Conservation (phyloP, 768 basidiomycete species). For the Gymnopilus dilepis region DNA sequence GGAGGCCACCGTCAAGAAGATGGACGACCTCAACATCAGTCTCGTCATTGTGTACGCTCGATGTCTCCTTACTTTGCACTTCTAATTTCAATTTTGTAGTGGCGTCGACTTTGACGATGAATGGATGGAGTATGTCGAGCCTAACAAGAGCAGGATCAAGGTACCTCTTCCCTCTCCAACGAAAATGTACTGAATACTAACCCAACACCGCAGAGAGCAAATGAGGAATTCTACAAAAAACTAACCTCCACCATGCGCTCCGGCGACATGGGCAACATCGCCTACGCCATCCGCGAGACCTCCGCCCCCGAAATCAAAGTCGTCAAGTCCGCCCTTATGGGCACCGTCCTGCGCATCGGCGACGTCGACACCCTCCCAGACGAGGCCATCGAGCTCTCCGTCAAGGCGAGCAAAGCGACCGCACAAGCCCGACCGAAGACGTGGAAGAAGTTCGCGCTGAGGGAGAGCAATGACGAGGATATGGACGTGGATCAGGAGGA, state of each 20-base stretch:
- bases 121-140: constrained; percentile 62
- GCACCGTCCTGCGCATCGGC: constrained; percentile 78
- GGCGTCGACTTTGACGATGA: constrained; percentile 89
- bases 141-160: constrained; percentile 75
- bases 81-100: constrained; percentile 42
- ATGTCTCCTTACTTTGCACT: not conserved
- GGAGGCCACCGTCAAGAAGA: constrained; percentile 68
- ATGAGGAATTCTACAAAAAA: constrained; percentile 72
- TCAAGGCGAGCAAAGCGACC: constrained; percentile 85
- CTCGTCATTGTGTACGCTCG: constrained; percentile 74
- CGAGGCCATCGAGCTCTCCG: constrained; percentile 75
- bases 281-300: constrained; percentile 66
- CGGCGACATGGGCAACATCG: constrained; percentile 68
- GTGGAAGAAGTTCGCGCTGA: constrained; percentile 77
- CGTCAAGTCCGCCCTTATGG: constrained; percentile 67
- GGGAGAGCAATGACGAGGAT: constrained; percentile 39
- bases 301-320: constrained; percentile 66
- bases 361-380: constrained; percentile 67
- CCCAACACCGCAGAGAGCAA: constrained; percentile 53
- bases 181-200: not conserved
- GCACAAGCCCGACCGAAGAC: constrained; percentile 68
- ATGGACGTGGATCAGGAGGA: constrained; percentile 42
- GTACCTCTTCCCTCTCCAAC: constrained; percentile 41
- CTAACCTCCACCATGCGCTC: constrained; percentile 36
- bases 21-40: constrained; percentile 61